Conservation (phyloP, 2,329 filamentous ascomycete genomes). For the Emmonsiellopsis sp. region DNA sequence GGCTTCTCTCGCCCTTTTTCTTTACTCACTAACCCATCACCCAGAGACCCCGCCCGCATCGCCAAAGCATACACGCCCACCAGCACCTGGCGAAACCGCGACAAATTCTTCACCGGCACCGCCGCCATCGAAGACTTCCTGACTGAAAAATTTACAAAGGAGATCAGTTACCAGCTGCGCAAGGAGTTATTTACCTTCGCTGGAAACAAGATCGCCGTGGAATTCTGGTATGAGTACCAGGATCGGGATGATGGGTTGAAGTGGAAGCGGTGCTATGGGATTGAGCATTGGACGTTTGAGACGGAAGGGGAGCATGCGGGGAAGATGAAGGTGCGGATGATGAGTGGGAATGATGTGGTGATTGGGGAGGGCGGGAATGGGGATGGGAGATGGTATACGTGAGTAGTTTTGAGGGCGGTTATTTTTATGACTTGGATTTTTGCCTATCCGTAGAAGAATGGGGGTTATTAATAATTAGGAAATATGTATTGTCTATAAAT, state of each 20-base stretch:
- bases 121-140: slow-evolving; percentile 61
- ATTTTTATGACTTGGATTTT: slow-evolving; percentile 23
- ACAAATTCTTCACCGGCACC: slow-evolving; percentile 59
- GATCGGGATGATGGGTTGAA: slow-evolving; percentile 53
- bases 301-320: slow-evolving; percentile 27
- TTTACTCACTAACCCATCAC: not conserved
- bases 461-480: not conserved
- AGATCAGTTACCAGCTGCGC: slow-evolving; percentile 62
- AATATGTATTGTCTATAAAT: not conserved
- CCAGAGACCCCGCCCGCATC: slow-evolving; percentile 55
- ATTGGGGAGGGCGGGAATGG: slow-evolving; percentile 35
- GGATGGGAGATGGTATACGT: slow-evolving; percentile 36
- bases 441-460: not conserved
- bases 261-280: slow-evolving; percentile 82
- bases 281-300: slow-evolving; percentile 47
- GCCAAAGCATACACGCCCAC: slow-evolving; percentile 66
- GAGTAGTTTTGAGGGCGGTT: slow-evolving; percentile 30
- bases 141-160: slow-evolving; percentile 63
- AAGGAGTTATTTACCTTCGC: slow-evolving; percentile 77
- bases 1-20: too few relatives aligned
- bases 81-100: slow-evolving; percentile 73
- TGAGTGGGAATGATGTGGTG: slow-evolving; percentile 40
- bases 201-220: slow-evolving; percentile 71
- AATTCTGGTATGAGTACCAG: slow-evolving; percentile 83
- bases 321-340: slow-evolving; percentile 40